Percentiles rank a stretch among this genome's conserved stretches.
Evolutionary conservation across 2,329 filamentous ascomycete species (phyloP).

Genomic region (Pestalotiopsis sp.): DNA sequence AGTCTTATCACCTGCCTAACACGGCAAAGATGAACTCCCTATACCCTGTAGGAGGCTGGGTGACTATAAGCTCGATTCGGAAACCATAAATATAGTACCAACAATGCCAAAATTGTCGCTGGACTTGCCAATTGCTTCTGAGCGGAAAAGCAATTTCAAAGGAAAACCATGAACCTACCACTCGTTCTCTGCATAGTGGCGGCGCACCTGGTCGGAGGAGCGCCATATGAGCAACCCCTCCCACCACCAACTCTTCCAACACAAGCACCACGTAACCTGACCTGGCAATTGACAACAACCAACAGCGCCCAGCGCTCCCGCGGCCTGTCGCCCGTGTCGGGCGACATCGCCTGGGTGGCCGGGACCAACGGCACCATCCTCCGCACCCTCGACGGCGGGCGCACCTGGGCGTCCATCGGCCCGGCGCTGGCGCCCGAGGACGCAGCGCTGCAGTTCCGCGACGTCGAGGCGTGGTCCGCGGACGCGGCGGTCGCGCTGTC

Average conservation of each 20-base stretch:
- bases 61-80: background rate
- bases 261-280: background rate
- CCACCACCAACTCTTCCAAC: background rate
- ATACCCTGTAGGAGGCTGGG: background rate
- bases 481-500: conserved; percentile 43
- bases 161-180: background rate
- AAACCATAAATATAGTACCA: background rate
- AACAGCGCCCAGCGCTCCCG: conserved; percentile 31
- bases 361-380: conserved; percentile 34
- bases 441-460: conserved; percentile 33
- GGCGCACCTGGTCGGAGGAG: background rate
- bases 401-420: conserved; percentile 33
- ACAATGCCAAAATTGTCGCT: background rate
- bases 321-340: conserved; percentile 33
- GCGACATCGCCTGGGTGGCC: conserved; percentile 33
- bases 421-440: conserved; percentile 25
- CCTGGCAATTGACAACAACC: conserved; percentile 18
- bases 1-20: background rate
- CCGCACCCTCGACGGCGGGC: conserved; percentile 30
- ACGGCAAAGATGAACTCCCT: background rate
- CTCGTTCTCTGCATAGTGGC: background rate
- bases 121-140: background rate
- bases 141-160: background rate
- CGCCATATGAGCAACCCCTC: background rate
- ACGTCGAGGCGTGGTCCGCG: conserved; percentile 41